Evolutionary conservation across 371 early-diverging fungal genomes (phyloP), one percentile per base, ranked within the genome.

Genomic region (Gilbertella persicaria): DNA sequence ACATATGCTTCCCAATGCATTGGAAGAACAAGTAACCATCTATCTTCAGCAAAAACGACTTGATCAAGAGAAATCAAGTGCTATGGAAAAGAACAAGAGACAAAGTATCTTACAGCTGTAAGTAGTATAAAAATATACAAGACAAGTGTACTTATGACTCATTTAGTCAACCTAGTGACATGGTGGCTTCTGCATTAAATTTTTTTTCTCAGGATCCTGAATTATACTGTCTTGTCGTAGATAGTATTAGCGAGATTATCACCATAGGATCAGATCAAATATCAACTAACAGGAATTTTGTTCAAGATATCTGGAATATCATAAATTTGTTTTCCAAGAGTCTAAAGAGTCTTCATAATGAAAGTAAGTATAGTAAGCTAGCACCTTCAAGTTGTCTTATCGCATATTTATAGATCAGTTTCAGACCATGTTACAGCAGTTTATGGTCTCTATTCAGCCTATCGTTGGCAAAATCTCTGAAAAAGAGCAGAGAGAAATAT

Each of bases 61-160:
- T 25, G 87, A 87, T 56, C 46, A 67, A 43, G 71, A 80, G 8
- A 75, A 79, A 39, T 57, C 80, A 33, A 71, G 67, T n/a, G 75
- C 73, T 20, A 62, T 70, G 1, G 70, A 80, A 33, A 69, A 52
- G 21, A 46, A 46, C 1, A 66, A 60, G 21, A 55, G 73, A n/a
- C 74, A 71, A 51, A 73, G 64, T 38, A 53, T 73, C 13, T 55
- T 69, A 37, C 67, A 71, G 19, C 29, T 75, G 72, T 72, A 65
- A 60, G 64, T 59, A 19, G 5, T 37, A 21, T 40, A 38, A 35
- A 35, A 38, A n/a, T 12, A 44, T 12, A 17, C 44, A 26, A 4
- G 13, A 23, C 23, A 28, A 24, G n/a, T 16, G 5, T 35, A 24
- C 8, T 40, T 29, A 16, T 50, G n/a, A 9, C n/a, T 40, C 40